Conservation (phyloP, 345 rosid genomes). For the Eucalyptus erythrocorys region DNA sequence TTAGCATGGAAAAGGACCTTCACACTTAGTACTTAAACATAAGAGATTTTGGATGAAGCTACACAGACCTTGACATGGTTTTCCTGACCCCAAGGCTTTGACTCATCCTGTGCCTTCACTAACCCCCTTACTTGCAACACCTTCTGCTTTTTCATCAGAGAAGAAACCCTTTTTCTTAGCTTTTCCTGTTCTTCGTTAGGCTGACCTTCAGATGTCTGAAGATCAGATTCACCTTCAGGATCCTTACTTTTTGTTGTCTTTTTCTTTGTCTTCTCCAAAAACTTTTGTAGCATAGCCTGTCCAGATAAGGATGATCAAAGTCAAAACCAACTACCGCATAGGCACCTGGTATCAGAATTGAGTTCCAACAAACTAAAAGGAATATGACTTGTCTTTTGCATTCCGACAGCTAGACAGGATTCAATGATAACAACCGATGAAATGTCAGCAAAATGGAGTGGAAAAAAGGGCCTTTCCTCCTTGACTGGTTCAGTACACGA, state of each 20-base stretch:
- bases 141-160: conserved; percentile 61
- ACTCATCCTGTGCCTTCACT: conserved; percentile 47
- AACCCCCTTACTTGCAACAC: conserved; percentile 38
- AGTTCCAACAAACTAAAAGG: not conserved
- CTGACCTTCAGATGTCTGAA: conserved; percentile 4
- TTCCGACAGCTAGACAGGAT: not conserved
- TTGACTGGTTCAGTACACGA: not conserved
- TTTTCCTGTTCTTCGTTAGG: conserved; percentile 30
- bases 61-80: conserved; percentile 69
- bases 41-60: not conserved
- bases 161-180: conserved; percentile 45
- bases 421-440: not conserved
- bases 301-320: not conserved
- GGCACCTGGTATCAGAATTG: not conserved
- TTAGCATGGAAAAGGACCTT: not conserved
- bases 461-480: not conserved
- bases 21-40: not conserved
- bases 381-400: not conserved
- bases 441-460: not conserved
- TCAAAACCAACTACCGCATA: not conserved
- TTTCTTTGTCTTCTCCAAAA: conserved; percentile 67
- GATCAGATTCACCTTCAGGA: conserved; percentile 19
- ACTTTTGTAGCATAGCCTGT: conserved; percentile 65
- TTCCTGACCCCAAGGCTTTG: conserved; percentile 90
- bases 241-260: conserved; percentile 10